These are phyloP conservation scores for Exsudoporus floridanus DNA, from an alignment of 1,284 basidiomycete species.

Conservation along the genomic window DNA sequence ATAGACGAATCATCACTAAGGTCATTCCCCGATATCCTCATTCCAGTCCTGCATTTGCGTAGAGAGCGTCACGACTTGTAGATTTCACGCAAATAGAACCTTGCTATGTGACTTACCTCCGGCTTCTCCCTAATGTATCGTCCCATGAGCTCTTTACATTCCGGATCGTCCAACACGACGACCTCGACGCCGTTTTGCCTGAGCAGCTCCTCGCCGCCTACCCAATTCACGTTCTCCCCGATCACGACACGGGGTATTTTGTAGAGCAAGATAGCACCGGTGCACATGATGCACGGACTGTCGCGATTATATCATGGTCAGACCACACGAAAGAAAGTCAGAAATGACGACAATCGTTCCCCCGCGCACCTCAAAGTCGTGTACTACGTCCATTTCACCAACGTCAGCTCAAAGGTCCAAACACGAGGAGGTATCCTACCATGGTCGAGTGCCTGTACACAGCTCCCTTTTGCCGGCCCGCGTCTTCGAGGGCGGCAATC, in stretches of 20 bases:
- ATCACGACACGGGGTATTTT: slow-evolving; percentile 61
- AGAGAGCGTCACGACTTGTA: slow-evolving; percentile 10
- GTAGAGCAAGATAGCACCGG: slow-evolving; percentile 58
- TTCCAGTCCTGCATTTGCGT: slow-evolving; percentile 47
- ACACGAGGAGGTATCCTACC: no score
- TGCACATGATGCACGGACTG: slow-evolving; percentile 64
- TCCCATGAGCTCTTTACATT: slow-evolving; percentile 48
- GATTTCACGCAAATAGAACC: slow-evolving; percentile 8
- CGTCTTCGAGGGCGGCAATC: slow-evolving; percentile 51
- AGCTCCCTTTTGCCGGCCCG: slow-evolving; percentile 44
- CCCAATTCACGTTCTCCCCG: slow-evolving; percentile 53
- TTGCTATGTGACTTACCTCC: slow-evolving; percentile 39
- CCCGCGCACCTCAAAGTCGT: slow-evolving; percentile 51
- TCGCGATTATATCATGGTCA: neutral
- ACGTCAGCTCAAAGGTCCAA: no score
- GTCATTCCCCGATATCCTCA: slow-evolving; percentile 55
- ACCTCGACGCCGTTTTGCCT: slow-evolving; percentile 52
- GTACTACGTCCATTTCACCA: slow-evolving; percentile 20
- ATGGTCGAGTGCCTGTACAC: slow-evolving; percentile 50
- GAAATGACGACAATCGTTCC: neutral
- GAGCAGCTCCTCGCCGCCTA: slow-evolving; percentile 52
- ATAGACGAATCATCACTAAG: slow-evolving; percentile 7
- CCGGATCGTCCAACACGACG: slow-evolving; percentile 45
- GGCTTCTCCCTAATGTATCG: slow-evolving; percentile 51
- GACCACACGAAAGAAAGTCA: neutral